Conservation (phyloP, 305 asterid genomes). For the Solanum aculeatissimum region DNA sequence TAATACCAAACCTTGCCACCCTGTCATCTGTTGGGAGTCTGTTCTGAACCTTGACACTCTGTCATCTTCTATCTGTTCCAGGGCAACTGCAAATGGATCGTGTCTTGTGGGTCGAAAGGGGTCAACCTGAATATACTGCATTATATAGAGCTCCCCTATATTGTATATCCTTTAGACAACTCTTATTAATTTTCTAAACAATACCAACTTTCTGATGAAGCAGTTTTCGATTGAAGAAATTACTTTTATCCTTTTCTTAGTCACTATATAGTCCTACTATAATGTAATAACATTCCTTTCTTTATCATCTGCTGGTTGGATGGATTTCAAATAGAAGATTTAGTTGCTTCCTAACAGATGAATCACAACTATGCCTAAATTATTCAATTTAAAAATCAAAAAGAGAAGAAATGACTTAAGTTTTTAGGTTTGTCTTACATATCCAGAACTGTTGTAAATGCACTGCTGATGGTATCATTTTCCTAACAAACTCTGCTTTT, state of each 20-base stretch:
- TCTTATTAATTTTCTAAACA: neutral
- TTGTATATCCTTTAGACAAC: neutral
- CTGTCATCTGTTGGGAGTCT: neutral
- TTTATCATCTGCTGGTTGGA: neutral
- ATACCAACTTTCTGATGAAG: neutral
- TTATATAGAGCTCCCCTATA: neutral
- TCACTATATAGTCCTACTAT: neutral
- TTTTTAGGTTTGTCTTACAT: neutral
- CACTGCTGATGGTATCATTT: neutral
- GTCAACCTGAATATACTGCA: neutral
- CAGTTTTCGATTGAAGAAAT: neutral
- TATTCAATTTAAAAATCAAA: neutral
- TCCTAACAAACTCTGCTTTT: neutral
- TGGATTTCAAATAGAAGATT: neutral
- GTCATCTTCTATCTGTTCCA: neutral
- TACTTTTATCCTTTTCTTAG: neutral
- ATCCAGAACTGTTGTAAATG: neutral
- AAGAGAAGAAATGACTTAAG: neutral
- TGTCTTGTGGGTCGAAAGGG: neutral
- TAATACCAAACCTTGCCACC: neutral
- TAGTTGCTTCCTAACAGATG: neutral
- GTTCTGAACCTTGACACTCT: neutral
- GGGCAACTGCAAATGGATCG: neutral
- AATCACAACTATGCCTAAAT: neutral
- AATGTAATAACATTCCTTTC: neutral